Percentiles rank a stretch among this genome's conserved stretches.
phyloP scores from a whole-genome alignment of 176 grass and related monocot genomes.

The Oryza coarctata region DNA sequence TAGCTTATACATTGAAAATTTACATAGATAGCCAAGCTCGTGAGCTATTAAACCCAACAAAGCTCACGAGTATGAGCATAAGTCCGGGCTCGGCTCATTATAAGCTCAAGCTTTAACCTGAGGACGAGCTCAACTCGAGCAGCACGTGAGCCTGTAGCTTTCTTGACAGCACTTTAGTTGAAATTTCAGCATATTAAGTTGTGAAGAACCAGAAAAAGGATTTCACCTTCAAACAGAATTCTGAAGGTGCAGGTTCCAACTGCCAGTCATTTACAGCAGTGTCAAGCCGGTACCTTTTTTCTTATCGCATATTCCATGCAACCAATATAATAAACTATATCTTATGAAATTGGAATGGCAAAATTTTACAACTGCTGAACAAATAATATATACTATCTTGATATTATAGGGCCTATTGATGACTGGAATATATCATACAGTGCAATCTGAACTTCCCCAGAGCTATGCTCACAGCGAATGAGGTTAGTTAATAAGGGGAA shows the following conservation, averaged over 20 bases:
- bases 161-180: background rate
- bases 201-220: constrained; percentile 22
- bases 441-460: constrained; percentile 68
- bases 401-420: constrained; percentile 76
- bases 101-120: too few relatives aligned
- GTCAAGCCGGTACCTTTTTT: constrained; percentile 38
- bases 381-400: constrained; percentile 41
- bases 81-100: too few relatives aligned
- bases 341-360: constrained; percentile 14
- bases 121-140: too few relatives aligned
- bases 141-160: too few relatives aligned
- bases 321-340: constrained; percentile 41
- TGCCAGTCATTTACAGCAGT: constrained; percentile 36
- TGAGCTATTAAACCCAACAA: background rate
- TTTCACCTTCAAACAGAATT: constrained; percentile 42
- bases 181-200: constrained; percentile 6
- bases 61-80: background rate
- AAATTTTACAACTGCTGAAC: constrained; percentile 47
- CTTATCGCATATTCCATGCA: constrained; percentile 37
- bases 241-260: constrained; percentile 20
- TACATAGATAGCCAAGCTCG: background rate
- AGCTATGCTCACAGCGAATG: constrained; percentile 82
- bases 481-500: constrained; percentile 85
- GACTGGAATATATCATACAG: constrained; percentile 83
- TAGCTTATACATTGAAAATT: background rate